Evolutionary conservation across 306 rosid genomes (phyloP).

Genomic region (Trichosanthes truncata): DNA sequence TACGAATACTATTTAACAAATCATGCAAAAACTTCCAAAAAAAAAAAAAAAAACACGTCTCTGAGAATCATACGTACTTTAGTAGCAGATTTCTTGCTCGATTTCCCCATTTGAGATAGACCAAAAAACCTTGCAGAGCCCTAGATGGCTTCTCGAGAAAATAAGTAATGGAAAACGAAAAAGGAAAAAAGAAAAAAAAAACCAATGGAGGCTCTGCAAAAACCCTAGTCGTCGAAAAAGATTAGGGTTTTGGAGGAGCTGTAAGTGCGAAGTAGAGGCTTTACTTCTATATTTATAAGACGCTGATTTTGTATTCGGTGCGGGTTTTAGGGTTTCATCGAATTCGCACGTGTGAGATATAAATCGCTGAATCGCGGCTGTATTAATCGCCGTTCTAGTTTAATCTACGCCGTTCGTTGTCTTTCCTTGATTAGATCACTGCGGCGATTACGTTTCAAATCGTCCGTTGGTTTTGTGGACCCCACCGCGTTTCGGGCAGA

Average conservation of each 20-base stretch:
- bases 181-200: neutral
- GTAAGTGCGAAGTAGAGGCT: neutral
- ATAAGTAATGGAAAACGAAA: neutral
- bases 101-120: conserved; percentile 42
- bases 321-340: conserved; percentile 7
- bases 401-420: neutral
- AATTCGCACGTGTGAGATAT: neutral
- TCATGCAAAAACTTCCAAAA: neutral
- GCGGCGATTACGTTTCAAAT: neutral
- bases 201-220: conserved; percentile 5
- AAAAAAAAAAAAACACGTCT: neutral
- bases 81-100: conserved; percentile 69
- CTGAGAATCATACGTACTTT: conserved; percentile 36
- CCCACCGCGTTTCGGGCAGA: neutral
- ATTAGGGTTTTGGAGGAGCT: conserved; percentile 9
- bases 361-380: neutral
- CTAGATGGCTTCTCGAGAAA: neutral
- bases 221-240: neutral
- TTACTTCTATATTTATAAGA: neutral
- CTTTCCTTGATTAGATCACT: neutral
- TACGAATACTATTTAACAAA: neutral
- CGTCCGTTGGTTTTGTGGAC: conserved; percentile 4
- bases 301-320: neutral
- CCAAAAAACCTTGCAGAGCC: neutral
- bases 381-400: neutral